These are phyloP conservation scores for Persicaria maculosa DNA, from an alignment of 148 eudicot species.

Conservation along the genomic window DNA sequence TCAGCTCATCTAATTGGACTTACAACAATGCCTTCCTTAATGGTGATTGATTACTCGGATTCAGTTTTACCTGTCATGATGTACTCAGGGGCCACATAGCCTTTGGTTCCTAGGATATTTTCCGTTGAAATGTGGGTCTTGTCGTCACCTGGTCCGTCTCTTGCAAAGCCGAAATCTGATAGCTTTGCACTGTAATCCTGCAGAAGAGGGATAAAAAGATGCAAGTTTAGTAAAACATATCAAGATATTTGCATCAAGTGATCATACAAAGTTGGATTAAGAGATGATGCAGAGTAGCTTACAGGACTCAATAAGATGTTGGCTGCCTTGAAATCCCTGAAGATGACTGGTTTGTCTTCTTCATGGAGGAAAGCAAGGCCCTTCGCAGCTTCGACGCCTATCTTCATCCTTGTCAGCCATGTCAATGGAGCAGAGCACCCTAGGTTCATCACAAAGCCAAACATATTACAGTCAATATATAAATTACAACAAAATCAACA, in stretches of 20 bases:
- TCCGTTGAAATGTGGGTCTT: slow-evolving; percentile 50
- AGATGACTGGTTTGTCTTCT: slow-evolving; percentile 59
- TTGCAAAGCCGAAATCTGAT: slow-evolving; percentile 69
- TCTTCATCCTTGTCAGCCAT: slow-evolving; percentile 67
- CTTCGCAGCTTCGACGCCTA: slow-evolving; percentile 70
- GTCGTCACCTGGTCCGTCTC: slow-evolving; percentile 65
- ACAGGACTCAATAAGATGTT: slow-evolving; percentile 65
- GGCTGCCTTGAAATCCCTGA: slow-evolving; percentile 70
- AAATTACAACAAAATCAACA: background rate
- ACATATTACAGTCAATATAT: no score
- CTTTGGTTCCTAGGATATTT: slow-evolving; percentile 59
- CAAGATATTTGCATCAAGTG: background rate
- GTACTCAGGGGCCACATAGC: slow-evolving; percentile 56
- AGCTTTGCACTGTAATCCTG: slow-evolving; percentile 59
- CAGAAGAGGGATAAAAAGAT: background rate
- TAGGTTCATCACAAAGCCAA: slow-evolving; percentile 18
- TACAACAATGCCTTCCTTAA: background rate
- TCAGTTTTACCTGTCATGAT: slow-evolving; percentile 40
- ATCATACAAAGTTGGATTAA: background rate
- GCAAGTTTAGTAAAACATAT: slow-evolving; percentile 5
- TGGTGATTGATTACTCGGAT: background rate
- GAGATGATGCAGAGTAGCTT: slow-evolving; percentile 22
- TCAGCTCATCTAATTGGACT: background rate
- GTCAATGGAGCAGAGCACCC: slow-evolving; percentile 51
- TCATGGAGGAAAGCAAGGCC: slow-evolving; percentile 77